Evolutionary conservation across 164 flowering plant species (phyloP), one percentile per base, ranked within the genome.

Genomic region (Pachysandra terminalis): DNA sequence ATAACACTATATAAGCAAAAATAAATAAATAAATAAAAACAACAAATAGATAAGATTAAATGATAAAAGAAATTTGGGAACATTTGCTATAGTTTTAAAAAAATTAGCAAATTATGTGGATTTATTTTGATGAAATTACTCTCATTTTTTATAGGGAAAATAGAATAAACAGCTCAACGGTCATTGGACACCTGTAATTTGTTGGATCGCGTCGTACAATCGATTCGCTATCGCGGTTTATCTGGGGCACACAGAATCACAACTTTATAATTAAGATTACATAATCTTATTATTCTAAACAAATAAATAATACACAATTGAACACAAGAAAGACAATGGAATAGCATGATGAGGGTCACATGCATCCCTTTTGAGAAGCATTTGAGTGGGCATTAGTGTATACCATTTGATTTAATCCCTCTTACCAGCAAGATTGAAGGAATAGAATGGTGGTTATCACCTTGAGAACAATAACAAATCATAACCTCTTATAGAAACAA

Each of bases 271-370:
- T 35, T 22, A 68, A 61, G 71, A 65, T 58, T 59, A 25, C 67
- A 62, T 68, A 48, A 64, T 52, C 27, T 61, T 17, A 23, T 57
- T n/a, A n/a, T 0, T 68, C 0, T 17, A 63, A 48, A 56, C 48
- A 32, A 14, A 32, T 45, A 35, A 59, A 25, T 63, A 64, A 70
- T 21, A 68, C 64, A 51, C 60, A 63, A 21, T 59, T 45, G 64
- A 51, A 61, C 74, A 72, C 77, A 59, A 77, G 72, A 70, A 68
- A 78, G 81, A 80, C 81, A 80, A 81, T 63, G 68, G 63, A 62
- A 65, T 61, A 65, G 61, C 76, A 81, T 81, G 63, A 81, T 81
- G 70, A 76, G 64, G 45, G 74, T 66, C 66, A 74, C 76, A 72
- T 76, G 78, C 80, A 49, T 66, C 67, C 53, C 75, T 78, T 77